Evolutionary conservation across 805 yeast genomes (phyloP), one percentile per base, ranked within the genome.

Genomic region (Ogataea chonburiensis): DNA sequence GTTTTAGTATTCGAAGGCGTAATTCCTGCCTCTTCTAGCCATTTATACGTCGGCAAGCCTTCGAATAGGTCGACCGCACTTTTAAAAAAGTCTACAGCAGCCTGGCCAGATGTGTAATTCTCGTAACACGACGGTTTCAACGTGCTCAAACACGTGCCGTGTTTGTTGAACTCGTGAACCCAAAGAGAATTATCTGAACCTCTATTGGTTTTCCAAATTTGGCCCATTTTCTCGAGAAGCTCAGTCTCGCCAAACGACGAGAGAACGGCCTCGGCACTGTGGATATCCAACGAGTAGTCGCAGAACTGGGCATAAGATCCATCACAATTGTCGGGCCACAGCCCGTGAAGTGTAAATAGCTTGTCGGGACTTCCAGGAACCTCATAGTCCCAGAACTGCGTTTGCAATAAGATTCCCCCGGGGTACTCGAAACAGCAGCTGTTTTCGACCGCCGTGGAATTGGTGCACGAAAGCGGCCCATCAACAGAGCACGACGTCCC

Each of bases 101-200:
- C 69, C 38, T 61, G 64, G 41, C 60, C 49, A 11, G 56, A 36
- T 16, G 53, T 49, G 40, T 56, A 58, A 14, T 45, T 37, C 1
- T 36, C 63, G 60, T 87, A 88, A 59, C 98, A 89, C 4, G 59
- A 49, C 3, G 93, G 85, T 38, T 71, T 75, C 29, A 89, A 66
- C 1, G 96, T 87, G 31, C 80, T 75, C 71, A 88, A 79, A 63
- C 97, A 89, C 7, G 96, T 87, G 16, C 89, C 97, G 57, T 89
- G 98, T 58, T 89, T 89, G 66, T 89, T 88, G 70, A 75, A 89
- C 61, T 89, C 97, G 61, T 89, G 96, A 22, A 74, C 70, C 98
- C 98, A 89, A 33, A 89, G 64, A 5, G 70, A 56, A 40, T 75
- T 79, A 55, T 83, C 91, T 38, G 73, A 58, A 8, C 86, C 86